Percentiles rank a stretch among this genome's conserved stretches.
Evolutionary conservation across 2,329 filamentous ascomycete genomes (phyloP).

Genomic region (Ophiostoma ulmi): DNA sequence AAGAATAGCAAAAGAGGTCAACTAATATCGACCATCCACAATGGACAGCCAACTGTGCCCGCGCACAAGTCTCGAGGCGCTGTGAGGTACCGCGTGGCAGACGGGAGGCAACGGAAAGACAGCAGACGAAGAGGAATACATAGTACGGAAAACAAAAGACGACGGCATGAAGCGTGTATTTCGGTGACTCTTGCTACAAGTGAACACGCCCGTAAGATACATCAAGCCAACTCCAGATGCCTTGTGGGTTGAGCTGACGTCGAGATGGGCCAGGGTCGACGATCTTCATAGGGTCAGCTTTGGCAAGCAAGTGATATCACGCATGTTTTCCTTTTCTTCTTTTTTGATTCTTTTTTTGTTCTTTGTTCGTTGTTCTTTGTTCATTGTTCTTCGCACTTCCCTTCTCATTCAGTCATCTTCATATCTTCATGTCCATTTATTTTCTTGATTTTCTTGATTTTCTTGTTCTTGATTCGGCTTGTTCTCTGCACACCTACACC

Average conservation of each 20-base stretch:
- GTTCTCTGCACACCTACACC: not conserved
- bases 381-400: not conserved
- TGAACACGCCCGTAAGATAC: not conserved
- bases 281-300: not conserved
- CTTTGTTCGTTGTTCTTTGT: not conserved
- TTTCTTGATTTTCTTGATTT: not conserved
- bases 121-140: not conserved
- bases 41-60: not conserved
- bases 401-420: not conserved
- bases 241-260: not conserved
- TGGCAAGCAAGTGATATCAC: not conserved
- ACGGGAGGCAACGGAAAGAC: not conserved
- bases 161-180: not conserved
- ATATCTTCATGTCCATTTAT: not conserved
- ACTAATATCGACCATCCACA: not conserved
- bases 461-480: not conserved
- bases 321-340: too few relatives aligned
- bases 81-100: not conserved
- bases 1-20: too few relatives aligned
- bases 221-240: not conserved
- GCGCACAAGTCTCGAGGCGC: not conserved
- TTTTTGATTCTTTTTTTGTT: too few relatives aligned
- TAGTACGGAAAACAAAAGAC: not conserved
- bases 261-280: not conserved
- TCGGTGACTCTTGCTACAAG: not conserved